Base-by-base conservation (phyloP, 805 yeast genomes). In the Wickerhamiella qilinensis region DNA sequence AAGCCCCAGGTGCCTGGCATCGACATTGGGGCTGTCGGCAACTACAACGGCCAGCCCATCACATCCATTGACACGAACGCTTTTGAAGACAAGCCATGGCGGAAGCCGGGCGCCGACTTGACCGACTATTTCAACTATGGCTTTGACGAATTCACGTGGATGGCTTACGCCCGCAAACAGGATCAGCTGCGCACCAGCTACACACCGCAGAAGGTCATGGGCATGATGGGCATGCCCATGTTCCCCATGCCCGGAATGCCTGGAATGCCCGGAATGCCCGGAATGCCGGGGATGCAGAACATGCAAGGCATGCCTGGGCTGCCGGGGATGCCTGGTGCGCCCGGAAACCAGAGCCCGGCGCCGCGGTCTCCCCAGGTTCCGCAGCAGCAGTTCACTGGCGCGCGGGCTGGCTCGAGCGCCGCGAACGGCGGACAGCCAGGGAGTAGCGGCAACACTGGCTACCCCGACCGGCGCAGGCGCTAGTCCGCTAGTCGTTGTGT, bases 51-150 rank as follows among this genome's bases (percentile, higher is more conserved):
- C 2, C 68, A 73, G 48, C 93, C 94, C 3, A 64, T 91, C 36
- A 82, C 94, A 0, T 75, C 79, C 47, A 67, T 88, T 11, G 78
- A 81, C 43, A 67, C 88, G 9, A 88, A 79, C 43, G 78, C 76
- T 38, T 62, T 86, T 36, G 84, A 82, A 46, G 94, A 85, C 47
- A 93, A 93, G 61, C 99, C 99, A 7, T 91, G 99, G 99, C 71
- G 98, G 54, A 75, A 81, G 46, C 96, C 97, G 1, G 98, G 97
- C 29, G 94, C 94, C 3, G 96, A 91, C 59, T 62, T 83, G 30
- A 71, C 93, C 6, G 97, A 91, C 57, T 93, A 85, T 58, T 91
- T 91, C 67, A 91, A 91, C 60, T 91, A 75, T 53, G 98, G 98
- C 1, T 91, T 91, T 54, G 94, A 91, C 55, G 99, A 91, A 62